Percentiles rank a stretch among this genome's conserved stretches.
These are phyloP conservation scores for Kentomonas sorsogonicus DNA, from an alignment of 208 protist genomes.

Conservation along the genomic window DNA sequence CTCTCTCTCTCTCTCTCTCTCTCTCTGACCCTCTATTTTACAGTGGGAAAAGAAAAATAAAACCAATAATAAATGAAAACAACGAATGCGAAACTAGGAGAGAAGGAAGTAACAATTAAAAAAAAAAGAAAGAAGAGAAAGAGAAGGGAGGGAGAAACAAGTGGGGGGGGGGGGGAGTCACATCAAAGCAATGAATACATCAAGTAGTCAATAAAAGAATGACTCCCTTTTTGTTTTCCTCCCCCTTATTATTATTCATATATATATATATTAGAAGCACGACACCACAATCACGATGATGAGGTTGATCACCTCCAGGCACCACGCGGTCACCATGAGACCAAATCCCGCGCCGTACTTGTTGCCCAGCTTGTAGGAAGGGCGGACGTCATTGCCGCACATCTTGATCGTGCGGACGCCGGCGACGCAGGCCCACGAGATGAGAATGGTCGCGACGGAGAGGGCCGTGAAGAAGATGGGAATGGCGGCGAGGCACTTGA, in stretches of 20 bases:
- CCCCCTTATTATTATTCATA: not conserved
- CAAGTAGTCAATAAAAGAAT: conserved; percentile 7
- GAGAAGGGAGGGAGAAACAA: not conserved
- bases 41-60: conserved; percentile 13
- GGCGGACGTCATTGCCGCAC: conserved; percentile 19
- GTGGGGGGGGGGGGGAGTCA: too few relatives aligned
- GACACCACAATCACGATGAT: conserved; percentile 6
- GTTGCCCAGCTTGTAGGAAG: conserved; percentile 15
- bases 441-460: conserved; percentile 29
- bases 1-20: conserved; percentile 1
- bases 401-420: conserved; percentile 27
- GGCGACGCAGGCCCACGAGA: conserved; percentile 42
- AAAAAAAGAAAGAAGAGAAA: conserved; percentile 8
- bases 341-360: conserved; percentile 37
- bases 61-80: conserved; percentile 13
- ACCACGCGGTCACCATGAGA: conserved; percentile 33
- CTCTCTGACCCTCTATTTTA: not conserved
- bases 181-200: too few relatives aligned
- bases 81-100: not conserved
- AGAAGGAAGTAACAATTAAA: not conserved
- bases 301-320: conserved; percentile 27
- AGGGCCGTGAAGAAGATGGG: conserved; percentile 22
- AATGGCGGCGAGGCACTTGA: conserved; percentile 13
- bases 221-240: not conserved
- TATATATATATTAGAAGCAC: conserved; percentile 7